Base-by-base conservation (phyloP, 2,329 filamentous ascomycete species). In the Diaporthe sp. region DNA sequence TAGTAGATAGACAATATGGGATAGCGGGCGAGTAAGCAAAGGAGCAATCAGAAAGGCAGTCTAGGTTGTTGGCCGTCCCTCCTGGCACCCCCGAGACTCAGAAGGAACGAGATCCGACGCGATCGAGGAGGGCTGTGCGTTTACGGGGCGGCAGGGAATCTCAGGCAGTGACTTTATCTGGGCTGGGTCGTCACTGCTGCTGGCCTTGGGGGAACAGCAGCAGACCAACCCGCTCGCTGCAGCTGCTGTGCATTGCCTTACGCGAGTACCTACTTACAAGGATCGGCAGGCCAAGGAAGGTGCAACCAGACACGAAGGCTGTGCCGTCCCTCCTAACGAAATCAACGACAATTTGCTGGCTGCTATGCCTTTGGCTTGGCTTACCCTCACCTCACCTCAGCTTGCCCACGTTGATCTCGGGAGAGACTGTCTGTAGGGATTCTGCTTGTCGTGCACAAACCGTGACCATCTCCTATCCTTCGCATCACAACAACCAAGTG, bases 111-210 rank as follows among this genome's bases (percentile, higher is more conserved):
- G 34, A 55, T 55, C 34, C 49, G 65, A 55, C 34, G 31, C 59
- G 71, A 73, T 73, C 44, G 59, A 73, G 71, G 71, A 62, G 71
- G 71, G 71, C 71, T 73, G 71, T 73, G 71, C 71, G 58, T 65
- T 73, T 73, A 65, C 46, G 51, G 68, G 51, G 71, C 44, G 9
- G 25, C 37, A 72, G 70, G 58, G 70, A 42, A 61, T 2, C 8
- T 19, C n/a, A 25, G 65, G 65, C 65, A 68, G 65, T 68, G 65
- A 68, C 46, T 68, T 68, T 68, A 51, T 39, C 28, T 44, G 37
- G 59, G 59, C 37, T 59, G 57, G 57, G 22, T 65, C 59, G 59
- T 65, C 39, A 46, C 59, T 68, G 19, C 28, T 53, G 62, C 62
- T 39, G 34, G 53, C 53, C 53, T 55, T 53, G 51, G 22, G 49